Evolutionary conservation across 768 basidiomycete genomes (phyloP).

Genomic region (Tephrocybe sp.): DNA sequence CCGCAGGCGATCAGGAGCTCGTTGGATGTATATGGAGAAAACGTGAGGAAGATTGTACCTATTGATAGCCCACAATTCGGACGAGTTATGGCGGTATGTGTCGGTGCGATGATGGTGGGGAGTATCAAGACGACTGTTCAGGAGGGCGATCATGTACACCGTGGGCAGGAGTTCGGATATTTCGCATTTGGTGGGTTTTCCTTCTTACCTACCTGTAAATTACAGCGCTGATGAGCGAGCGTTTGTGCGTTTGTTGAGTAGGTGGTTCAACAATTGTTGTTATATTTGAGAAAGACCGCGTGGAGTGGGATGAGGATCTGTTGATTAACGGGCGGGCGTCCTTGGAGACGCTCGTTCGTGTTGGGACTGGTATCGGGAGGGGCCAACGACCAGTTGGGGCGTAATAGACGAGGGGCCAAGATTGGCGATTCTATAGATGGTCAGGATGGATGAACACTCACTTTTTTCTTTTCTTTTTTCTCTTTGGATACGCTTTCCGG

Average conservation of each 20-base stretch:
- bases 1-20: slow-evolving; percentile 92
- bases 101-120: slow-evolving; percentile 96
- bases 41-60: slow-evolving; percentile 87
- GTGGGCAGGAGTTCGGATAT: slow-evolving; percentile 91
- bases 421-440: too few species aligned
- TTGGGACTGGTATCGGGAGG: slow-evolving; percentile 80
- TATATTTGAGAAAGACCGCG: slow-evolving; percentile 79
- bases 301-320: slow-evolving; percentile 92
- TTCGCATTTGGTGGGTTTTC: slow-evolving; percentile 85
- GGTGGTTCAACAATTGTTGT: slow-evolving; percentile 92
- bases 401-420: too few species aligned
- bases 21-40: slow-evolving; percentile 93
- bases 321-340: slow-evolving; percentile 79
- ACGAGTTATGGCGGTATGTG: slow-evolving; percentile 85
- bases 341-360: slow-evolving; percentile 87
- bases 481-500: too few species aligned
- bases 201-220: background rate
- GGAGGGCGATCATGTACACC: slow-evolving; percentile 75
- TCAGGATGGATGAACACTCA: too few species aligned
- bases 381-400: slow-evolving; percentile 9
- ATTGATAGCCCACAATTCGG: slow-evolving; percentile 91
- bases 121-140: slow-evolving; percentile 85
- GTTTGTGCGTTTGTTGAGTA: slow-evolving; percentile 21
- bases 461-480: too few species aligned
- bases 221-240: background rate